Evolutionary conservation across 192 early-diverging fungal genomes (phyloP).

Genomic region (Neocallimastix lanati): DNA sequence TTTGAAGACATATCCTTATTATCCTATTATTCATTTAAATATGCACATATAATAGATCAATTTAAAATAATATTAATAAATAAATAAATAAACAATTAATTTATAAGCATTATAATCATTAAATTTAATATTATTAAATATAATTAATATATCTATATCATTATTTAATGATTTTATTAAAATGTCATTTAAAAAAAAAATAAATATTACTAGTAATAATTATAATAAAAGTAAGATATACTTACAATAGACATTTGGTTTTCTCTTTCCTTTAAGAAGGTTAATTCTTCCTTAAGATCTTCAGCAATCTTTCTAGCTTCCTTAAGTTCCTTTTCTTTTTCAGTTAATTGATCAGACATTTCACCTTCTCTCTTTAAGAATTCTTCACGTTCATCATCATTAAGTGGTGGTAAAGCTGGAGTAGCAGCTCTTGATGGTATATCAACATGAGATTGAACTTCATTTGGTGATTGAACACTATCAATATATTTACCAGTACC

Average conservation of each 20-base stretch:
- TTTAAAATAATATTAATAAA: too few relatives aligned
- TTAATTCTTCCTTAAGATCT: slow-evolving; percentile 54
- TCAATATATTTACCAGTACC: slow-evolving; percentile 3
- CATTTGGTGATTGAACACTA: slow-evolving; percentile 15
- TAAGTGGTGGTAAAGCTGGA: slow-evolving; percentile 46
- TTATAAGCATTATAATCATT: too few relatives aligned
- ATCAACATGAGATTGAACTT: slow-evolving; percentile 21
- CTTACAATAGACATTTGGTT: slow-evolving; percentile 6
- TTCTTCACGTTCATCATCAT: slow-evolving; percentile 83
- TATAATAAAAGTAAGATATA: too few relatives aligned
- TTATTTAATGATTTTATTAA: too few relatives aligned
- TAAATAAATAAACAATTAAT: too few relatives aligned
- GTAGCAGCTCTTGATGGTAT: slow-evolving; percentile 42
- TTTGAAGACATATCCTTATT: slow-evolving; percentile 54
- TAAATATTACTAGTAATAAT: too few relatives aligned
- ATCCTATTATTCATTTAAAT: slow-evolving; percentile 14
- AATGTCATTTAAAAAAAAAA: too few relatives aligned
- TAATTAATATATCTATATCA: too few relatives aligned
- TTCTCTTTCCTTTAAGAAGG: slow-evolving; percentile 43
- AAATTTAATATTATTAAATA: too few relatives aligned
- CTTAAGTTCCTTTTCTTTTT: slow-evolving; percentile 72
- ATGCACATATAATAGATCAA: too few relatives aligned
- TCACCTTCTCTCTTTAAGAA: slow-evolving; percentile 92
- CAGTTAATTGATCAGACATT: slow-evolving; percentile 75
- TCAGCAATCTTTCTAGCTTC: slow-evolving; percentile 31